Evolutionary conservation across 441 rosid species (phyloP), one percentile per base, ranked within the genome.

Genomic region (Metrosideros polymorpha): DNA sequence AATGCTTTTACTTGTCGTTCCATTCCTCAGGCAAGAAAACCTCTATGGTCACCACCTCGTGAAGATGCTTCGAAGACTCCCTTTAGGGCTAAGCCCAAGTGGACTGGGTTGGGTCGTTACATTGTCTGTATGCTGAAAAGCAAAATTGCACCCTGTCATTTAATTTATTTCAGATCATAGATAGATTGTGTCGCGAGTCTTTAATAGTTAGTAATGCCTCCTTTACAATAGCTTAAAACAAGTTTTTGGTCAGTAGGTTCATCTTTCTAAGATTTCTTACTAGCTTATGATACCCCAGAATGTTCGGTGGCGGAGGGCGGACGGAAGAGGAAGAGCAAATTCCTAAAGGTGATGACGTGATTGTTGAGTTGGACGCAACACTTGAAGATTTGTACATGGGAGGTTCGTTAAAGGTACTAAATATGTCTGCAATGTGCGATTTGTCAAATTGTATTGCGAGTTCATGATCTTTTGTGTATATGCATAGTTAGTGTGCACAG

Each of bases 351-450:
- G 99, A 98, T 91, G 99, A 98, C 86, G 97, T 98, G 61, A 90
- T 96, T 91, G 96, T 98, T 83, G 99, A 96, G 82, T 90, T 98
- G 89, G 98, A 96, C 53, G 99, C 98, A 5, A 89, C 98, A 51
- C 91, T 98, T 24, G 99, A 98, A 92, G 98, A 98, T 92, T 88
- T 98, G 84, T 98, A 96, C 92, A 96, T 95, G 97, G 99, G 99
- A 84, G 98, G 99, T 82, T 90, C 98, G 8, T 87, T 96, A 84
- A 95, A 98, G 95, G 99, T 98, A 89, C 90, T 86, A 50, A n/a
- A 84, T 22, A 32, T 42, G 6, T 30, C 75, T 66, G 57, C 12
- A 24, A 55, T 42, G 49, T 86, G 24, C 19, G 39, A 85, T 53
- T 82, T 85, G 17, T 86, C n/a, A 63, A 19, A 55, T 52, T 88